These are phyloP conservation scores for Leishmania amazonensis DNA, from an alignment of 208 protist genomes.

Conservation along the genomic window DNA sequence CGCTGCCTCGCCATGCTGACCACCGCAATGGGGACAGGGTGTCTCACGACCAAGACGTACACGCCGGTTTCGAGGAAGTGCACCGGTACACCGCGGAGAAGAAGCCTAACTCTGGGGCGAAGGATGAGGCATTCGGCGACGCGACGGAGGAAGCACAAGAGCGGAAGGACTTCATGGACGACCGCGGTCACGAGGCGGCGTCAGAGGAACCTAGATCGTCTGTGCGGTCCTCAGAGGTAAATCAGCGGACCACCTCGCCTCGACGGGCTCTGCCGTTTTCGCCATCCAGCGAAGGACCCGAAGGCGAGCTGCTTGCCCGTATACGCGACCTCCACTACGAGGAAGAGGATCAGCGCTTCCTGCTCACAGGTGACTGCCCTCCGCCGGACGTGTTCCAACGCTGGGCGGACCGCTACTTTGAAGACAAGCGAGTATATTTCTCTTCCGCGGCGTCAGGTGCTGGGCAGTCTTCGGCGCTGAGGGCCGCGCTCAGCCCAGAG, in stretches of 20 bases:
- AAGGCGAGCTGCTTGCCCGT: neutral
- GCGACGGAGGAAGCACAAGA: neutral
- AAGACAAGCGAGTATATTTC: neutral
- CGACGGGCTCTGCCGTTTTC: neutral
- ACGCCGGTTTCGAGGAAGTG: neutral
- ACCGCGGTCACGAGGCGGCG: neutral
- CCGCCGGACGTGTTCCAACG: conserved; percentile 30
- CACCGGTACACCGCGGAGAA: neutral
- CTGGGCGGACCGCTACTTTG: conserved; percentile 26
- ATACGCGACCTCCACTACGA: conserved; percentile 13
- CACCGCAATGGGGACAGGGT: neutral
- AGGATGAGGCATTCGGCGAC: neutral
- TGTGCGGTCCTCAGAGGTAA: neutral
- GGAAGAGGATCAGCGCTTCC: conserved; percentile 31
- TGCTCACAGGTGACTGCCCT: conserved; percentile 30
- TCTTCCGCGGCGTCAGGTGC: neutral
- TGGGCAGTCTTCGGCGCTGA: neutral
- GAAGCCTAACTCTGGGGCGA: neutral
- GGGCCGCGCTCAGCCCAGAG: neutral
- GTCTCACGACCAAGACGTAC: neutral
- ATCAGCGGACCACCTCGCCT: neutral
- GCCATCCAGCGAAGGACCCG: neutral
- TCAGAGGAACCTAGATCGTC: neutral
- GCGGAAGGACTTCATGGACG: neutral
- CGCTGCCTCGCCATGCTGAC: neutral